Conservation (phyloP, 352 stramenopile genomes). For the Albugo candida region DNA sequence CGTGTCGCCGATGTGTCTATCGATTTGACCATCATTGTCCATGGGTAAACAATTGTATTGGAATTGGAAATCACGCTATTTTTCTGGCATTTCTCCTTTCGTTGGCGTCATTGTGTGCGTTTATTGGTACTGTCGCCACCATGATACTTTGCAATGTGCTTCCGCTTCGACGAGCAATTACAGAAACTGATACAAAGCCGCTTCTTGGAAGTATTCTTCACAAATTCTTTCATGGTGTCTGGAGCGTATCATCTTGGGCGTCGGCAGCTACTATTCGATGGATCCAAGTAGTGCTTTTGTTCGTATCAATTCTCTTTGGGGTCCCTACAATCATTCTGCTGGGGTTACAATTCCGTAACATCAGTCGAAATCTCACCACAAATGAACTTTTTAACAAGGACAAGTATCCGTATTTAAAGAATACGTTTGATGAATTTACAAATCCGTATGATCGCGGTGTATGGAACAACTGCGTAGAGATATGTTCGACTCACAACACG, state of each 20-base stretch:
- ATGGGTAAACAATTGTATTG: conserved; percentile 77
- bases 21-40: conserved; percentile 74
- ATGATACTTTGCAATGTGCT: conserved; percentile 11
- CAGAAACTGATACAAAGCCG: too few species aligned
- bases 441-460: conserved; percentile 60
- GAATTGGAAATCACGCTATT: conserved; percentile 42
- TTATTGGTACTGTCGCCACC: conserved; percentile 21
- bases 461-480: conserved; percentile 31
- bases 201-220: not conserved
- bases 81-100: conserved; percentile 19
- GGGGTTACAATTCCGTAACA: conserved; percentile 47
- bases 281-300: conserved; percentile 28
- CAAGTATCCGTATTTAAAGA: conserved; percentile 76
- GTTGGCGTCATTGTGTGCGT: conserved; percentile 27
- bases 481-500: too few species aligned
- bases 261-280: conserved; percentile 6
- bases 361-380: conserved; percentile 48
- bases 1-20: conserved; percentile 53
- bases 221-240: too few species aligned
- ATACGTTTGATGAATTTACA: conserved; percentile 38
- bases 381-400: conserved; percentile 82
- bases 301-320: conserved; percentile 43
- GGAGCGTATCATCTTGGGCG: too few species aligned
- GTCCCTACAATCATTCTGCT: conserved; percentile 42
- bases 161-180: not conserved